phyloP scores from a whole-genome alignment of 139 green algal species.

The Nannochloris sp. region DNA sequence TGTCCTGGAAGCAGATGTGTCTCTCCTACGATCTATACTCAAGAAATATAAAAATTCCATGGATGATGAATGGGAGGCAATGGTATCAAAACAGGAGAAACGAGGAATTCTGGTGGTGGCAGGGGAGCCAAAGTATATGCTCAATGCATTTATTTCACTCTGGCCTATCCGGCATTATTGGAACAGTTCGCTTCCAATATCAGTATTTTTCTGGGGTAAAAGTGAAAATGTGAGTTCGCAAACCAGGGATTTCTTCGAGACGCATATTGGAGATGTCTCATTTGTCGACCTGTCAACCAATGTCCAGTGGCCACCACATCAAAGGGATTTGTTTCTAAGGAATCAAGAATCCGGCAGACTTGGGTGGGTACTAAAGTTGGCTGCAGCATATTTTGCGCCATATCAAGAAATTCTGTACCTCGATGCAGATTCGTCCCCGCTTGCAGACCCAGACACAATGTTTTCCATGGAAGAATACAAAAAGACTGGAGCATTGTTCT shows the following conservation, averaged over 20 bases:
- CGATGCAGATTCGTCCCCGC: not conserved
- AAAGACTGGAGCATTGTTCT: not conserved
- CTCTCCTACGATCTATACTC: not conserved
- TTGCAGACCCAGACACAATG: not conserved
- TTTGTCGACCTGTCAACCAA: not conserved
- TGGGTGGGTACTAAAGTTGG: not conserved
- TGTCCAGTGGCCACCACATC: not conserved
- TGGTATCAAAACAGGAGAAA: not conserved
- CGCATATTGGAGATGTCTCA: not conserved
- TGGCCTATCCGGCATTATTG: not conserved
- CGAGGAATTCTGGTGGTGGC: not conserved
- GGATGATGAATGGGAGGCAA: not conserved
- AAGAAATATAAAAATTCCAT: not conserved
- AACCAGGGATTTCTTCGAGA: not conserved
- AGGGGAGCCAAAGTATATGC: not conserved
- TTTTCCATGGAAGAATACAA: not conserved
- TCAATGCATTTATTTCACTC: constrained; percentile 1
- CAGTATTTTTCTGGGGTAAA: not conserved
- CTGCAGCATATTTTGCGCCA: not conserved
- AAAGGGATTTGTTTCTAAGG: not conserved
- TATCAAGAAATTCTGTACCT: constrained; percentile 4
- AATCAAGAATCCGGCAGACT: not conserved
- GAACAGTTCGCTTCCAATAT: not conserved
- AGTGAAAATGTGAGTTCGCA: not conserved
- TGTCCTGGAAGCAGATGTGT: constrained; percentile 1